A percentile compares a stretch with the other conserved stretches of the same genome.
Evolutionary conservation across 2,329 filamentous ascomycete genomes (phyloP).

Genomic region (Calonectria leucothoes): DNA sequence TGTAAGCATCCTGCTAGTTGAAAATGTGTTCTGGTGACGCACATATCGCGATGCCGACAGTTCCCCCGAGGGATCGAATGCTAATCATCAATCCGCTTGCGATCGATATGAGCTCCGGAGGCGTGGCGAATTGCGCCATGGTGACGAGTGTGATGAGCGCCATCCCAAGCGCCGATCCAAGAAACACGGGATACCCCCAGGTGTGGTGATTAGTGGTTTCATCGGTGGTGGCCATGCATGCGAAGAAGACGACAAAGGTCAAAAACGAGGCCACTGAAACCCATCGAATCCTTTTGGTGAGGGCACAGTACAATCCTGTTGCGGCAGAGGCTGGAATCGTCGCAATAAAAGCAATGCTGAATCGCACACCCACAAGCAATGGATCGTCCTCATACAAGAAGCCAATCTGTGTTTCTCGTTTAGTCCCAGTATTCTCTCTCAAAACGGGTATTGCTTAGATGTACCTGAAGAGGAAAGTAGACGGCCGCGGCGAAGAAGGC

Average conservation of each 20-base stretch:
- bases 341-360: conserved; percentile 47
- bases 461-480: conserved; percentile 54
- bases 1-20: background rate
- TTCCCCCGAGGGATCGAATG: conserved; percentile 51
- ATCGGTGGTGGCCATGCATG: conserved; percentile 49
- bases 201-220: conserved; percentile 34
- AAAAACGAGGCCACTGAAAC: conserved; percentile 40
- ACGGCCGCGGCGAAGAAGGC: conserved; percentile 42
- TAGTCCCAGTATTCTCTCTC: background rate
- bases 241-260: conserved; percentile 47
- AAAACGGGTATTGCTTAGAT: too few species aligned
- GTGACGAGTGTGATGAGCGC: conserved; percentile 49
- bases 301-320: conserved; percentile 47
- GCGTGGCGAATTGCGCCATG: conserved; percentile 52
- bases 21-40: background rate
- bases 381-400: conserved; percentile 51
- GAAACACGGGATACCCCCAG: conserved; percentile 52
- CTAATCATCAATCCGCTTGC: conserved; percentile 52
- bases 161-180: conserved; percentile 51
- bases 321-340: conserved; percentile 44
- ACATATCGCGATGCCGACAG: conserved; percentile 51
- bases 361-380: conserved; percentile 47
- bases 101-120: conserved; percentile 51
- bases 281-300: conserved; percentile 41
- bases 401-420: conserved; percentile 15